Conservation (phyloP, 495 filamentous ascomycete genomes). For the Bombardia bombarda region DNA sequence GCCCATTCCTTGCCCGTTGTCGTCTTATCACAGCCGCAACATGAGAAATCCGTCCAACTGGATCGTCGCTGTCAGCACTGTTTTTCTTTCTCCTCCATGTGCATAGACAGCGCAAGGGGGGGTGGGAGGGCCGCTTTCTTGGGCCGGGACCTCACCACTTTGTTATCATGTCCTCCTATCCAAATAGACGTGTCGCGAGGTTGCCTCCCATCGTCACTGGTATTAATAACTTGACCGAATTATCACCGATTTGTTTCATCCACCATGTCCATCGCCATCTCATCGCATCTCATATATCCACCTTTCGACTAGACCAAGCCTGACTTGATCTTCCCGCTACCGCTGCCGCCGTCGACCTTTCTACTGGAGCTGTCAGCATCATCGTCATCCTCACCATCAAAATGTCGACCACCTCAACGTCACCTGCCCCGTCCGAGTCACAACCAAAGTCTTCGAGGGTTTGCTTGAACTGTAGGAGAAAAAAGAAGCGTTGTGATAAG, state of each 20-base stretch:
- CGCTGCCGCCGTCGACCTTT: background rate
- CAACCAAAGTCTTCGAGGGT: constrained; percentile 16
- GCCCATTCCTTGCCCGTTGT: background rate
- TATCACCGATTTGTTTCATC: background rate
- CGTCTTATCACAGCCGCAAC: background rate
- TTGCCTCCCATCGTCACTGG: constrained; percentile 5
- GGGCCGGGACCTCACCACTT: too few species aligned
- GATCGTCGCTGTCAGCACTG: background rate
- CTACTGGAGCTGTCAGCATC: background rate
- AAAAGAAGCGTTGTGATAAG: constrained; percentile 24
- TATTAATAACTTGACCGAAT: constrained; percentile 10
- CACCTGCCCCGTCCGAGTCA: constrained; percentile 11
- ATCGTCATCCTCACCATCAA: background rate
- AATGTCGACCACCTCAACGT: constrained; percentile 19
- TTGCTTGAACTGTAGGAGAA: constrained; percentile 19
- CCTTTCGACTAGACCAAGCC: too few species aligned
- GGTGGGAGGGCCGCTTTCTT: too few species aligned
- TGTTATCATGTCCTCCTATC: background rate
- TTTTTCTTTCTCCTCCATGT: background rate
- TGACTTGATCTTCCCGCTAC: background rate
- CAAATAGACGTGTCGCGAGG: background rate
- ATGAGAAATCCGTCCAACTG: background rate
- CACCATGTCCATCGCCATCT: background rate
- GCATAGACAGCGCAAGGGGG: background rate
- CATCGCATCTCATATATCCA: too few species aligned